Conservation (phyloP, 192 early-diverging fungal genomes). For the Gonapodya prolifera region DNA sequence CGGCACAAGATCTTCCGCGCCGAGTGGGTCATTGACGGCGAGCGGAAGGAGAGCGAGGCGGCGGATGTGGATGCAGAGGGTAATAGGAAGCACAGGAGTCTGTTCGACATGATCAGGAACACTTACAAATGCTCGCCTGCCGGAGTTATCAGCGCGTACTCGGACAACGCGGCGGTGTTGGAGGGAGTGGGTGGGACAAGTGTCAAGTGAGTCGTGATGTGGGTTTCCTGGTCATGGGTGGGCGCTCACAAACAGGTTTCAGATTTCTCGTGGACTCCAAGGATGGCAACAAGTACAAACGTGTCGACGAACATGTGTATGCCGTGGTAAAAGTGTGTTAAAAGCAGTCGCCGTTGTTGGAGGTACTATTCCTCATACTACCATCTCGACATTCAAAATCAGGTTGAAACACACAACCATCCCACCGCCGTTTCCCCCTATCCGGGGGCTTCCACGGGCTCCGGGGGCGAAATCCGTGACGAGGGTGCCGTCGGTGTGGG, state of each 20-base stretch:
- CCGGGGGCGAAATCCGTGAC: constrained; percentile 99
- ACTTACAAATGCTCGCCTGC: constrained; percentile 74
- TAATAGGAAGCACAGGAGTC: constrained; percentile 55
- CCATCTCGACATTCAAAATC: constrained; percentile 83
- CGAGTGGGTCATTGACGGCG: constrained; percentile 92
- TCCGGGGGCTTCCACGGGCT: constrained; percentile 95
- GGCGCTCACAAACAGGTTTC: constrained; percentile 27
- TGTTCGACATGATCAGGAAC: constrained; percentile 94
- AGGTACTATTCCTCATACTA: neutral
- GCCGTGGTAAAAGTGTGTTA: neutral
- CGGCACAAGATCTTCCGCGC: constrained; percentile 99
- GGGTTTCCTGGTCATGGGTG: neutral
- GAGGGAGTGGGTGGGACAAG: constrained; percentile 44
- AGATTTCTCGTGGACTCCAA: constrained; percentile 22
- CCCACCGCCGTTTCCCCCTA: constrained; percentile 98
- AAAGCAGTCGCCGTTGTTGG: too few relatives aligned
- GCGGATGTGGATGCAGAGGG: neutral
- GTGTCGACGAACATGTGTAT: constrained; percentile 47
- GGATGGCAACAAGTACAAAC: constrained; percentile 38
- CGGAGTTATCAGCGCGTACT: constrained; percentile 88
- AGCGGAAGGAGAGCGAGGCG: neutral
- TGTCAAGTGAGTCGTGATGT: neutral
- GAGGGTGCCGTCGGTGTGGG: constrained; percentile 96
- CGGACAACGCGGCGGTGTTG: constrained; percentile 96
- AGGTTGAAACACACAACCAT: constrained; percentile 99